Percentiles rank a stretch among this genome's conserved stretches.
Conservation (phyloP, 2,329 filamentous ascomycete species). For the Ophiostoma ulmi region DNA sequence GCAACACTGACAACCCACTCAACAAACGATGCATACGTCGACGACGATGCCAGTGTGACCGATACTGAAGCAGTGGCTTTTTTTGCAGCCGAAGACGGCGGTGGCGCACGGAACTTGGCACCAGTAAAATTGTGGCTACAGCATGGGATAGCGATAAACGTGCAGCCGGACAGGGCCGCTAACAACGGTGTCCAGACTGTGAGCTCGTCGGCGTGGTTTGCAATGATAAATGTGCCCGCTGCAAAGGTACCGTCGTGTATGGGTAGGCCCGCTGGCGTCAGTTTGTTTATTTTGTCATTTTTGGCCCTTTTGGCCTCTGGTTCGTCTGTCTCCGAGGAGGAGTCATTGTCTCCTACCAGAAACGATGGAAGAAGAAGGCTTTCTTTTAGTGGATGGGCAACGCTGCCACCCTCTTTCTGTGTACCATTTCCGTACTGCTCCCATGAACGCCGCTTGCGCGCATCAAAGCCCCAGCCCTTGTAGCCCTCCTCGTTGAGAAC, state of each 20-base stretch:
- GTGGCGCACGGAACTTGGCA: slow-evolving; percentile 62
- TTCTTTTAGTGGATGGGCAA: slow-evolving; percentile 33
- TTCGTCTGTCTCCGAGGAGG: not conserved
- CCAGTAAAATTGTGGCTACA: slow-evolving; percentile 86
- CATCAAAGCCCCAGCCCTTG: slow-evolving; percentile 84
- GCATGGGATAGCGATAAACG: slow-evolving; percentile 91
- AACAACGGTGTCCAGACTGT: slow-evolving; percentile 94
- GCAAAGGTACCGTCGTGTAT: slow-evolving; percentile 63
- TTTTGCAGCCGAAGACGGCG: slow-evolving; percentile 44
- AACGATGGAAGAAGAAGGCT: slow-evolving; percentile 39
- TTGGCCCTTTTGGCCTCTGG: not conserved
- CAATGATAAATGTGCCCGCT: slow-evolving; percentile 79
- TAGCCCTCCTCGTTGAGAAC: slow-evolving; percentile 79
- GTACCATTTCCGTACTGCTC: slow-evolving; percentile 51
- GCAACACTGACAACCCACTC: slow-evolving; percentile 69
- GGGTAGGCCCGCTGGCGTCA: slow-evolving; percentile 25
- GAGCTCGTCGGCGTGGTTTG: slow-evolving; percentile 94
- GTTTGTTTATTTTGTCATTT: too few relatives aligned
- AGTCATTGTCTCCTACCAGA: not conserved
- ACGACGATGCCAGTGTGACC: slow-evolving; percentile 46
- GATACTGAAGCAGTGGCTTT: slow-evolving; percentile 48
- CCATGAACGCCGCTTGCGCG: slow-evolving; percentile 82
- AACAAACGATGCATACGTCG: slow-evolving; percentile 78
- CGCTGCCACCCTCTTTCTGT: slow-evolving; percentile 19
- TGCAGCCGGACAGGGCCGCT: slow-evolving; percentile 65